A percentile compares a stretch with the other conserved stretches of the same genome.
phyloP scores from a whole-genome alignment of 2,329 filamentous ascomycete species.

The Ceratocystiopsis sp. region DNA sequence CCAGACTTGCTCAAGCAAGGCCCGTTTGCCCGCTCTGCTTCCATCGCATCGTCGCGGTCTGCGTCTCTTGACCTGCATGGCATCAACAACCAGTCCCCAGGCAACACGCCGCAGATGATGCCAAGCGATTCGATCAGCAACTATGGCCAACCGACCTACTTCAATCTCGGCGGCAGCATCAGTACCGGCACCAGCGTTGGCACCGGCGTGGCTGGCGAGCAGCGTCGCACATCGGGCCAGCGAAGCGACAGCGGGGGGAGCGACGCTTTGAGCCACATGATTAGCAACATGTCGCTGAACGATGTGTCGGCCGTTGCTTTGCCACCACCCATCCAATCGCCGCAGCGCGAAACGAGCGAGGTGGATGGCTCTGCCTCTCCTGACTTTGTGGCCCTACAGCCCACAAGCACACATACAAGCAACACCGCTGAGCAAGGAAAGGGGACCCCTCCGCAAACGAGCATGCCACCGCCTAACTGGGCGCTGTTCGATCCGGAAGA shows the following conservation, averaged over 20 bases:
- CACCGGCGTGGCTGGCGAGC: constrained; percentile 28
- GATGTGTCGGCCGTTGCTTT: constrained; percentile 32
- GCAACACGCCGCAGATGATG: constrained; percentile 71
- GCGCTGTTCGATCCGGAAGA: constrained; percentile 92
- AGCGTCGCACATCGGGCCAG: constrained; percentile 56
- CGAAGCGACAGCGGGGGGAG: constrained; percentile 88
- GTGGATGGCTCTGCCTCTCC: constrained; percentile 54
- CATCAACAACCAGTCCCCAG: constrained; percentile 49
- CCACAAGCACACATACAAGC: constrained; percentile 25
- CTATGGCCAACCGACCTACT: constrained; percentile 80
- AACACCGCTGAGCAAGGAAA: constrained; percentile 19
- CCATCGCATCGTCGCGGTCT: constrained; percentile 77
- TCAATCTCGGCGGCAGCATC: constrained; percentile 38
- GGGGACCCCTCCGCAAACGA: constrained; percentile 43
- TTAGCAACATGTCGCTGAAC: constrained; percentile 60
- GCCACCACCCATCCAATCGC: constrained; percentile 31
- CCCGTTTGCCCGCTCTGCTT: constrained; percentile 72
- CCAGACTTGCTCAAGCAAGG: constrained; percentile 88
- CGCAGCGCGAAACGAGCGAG: constrained; percentile 56
- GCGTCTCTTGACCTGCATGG: constrained; percentile 78
- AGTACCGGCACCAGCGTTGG: constrained; percentile 19
- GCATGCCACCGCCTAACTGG: constrained; percentile 77
- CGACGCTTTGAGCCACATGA: constrained; percentile 68
- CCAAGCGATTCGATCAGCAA: constrained; percentile 50
- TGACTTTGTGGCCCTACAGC: constrained; percentile 52